Conservation (phyloP, 345 rosid genomes). For the Eucalyptus rudis region DNA sequence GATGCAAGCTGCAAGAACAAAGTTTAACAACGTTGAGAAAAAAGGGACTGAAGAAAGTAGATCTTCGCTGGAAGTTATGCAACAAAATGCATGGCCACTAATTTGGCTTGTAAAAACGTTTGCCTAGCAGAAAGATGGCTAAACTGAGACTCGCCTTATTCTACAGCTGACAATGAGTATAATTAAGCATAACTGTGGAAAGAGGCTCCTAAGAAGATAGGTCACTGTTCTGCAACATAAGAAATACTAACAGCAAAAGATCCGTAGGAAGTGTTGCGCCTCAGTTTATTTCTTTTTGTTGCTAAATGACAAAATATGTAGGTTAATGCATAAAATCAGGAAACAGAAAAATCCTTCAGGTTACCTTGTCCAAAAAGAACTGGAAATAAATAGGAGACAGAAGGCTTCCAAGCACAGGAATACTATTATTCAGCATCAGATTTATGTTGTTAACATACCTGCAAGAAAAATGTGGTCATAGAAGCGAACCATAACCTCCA, state of each 20-base stretch:
- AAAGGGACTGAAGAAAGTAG: neutral
- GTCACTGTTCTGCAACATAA: neutral
- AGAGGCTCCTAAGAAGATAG: neutral
- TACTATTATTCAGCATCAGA: constrained; percentile 41
- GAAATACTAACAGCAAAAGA: neutral
- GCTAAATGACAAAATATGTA: neutral
- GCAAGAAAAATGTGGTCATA: constrained; percentile 15
- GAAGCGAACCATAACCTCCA: neutral
- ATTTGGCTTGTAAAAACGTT: neutral
- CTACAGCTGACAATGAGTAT: neutral
- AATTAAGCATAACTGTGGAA: neutral
- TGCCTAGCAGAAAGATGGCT: neutral
- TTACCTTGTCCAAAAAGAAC: constrained; percentile 77
- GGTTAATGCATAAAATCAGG: neutral
- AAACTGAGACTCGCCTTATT: neutral
- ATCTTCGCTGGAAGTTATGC: neutral
- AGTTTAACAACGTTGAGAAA: neutral
- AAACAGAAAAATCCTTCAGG: neutral
- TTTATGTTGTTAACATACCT: constrained; percentile 68
- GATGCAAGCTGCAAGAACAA: constrained; percentile 75
- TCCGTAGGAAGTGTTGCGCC: neutral
- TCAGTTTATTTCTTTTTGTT: neutral
- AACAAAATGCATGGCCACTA: neutral
- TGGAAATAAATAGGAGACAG: constrained; percentile 63
- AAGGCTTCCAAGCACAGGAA: constrained; percentile 60